Base-by-base conservation (phyloP, 108 stramenopile species). In the Cyclotella choctawhatcheeana region DNA sequence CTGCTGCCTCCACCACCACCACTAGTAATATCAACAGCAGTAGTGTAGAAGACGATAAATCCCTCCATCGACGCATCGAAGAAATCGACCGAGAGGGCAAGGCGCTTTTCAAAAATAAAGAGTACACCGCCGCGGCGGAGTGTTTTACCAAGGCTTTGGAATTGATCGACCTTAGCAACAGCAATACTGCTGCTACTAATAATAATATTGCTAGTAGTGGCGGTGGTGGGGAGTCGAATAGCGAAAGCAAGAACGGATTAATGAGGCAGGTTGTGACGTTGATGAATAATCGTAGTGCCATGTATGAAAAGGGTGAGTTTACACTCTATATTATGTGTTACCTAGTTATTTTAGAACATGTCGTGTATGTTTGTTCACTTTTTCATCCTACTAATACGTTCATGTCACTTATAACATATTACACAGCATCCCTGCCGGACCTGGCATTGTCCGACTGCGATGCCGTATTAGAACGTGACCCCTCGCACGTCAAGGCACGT, bases 231-330 rank as follows among this genome's bases (percentile, higher is more conserved):
- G 58, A 64, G 16, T 74, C 87, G 13, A 79, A 86, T 10, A 14
- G 4, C 25, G 26, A n/a, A 8, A 48, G 47, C 14, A 25, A 7
- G 5, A 17, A n/a, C 8, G 18, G 47, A 12, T 53, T 91, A 27
- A 81, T 73, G 32, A 85, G 88, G 53, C 95, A 96, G 73, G 68
- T 87, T 51, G 69, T 92, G 52, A 96, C 92, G 20, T 74, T 96
- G 18, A 84, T 86, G 54, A 96, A 96, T 77, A 96, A 96, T 56
- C 89, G 95, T n/a, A 83, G 82, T 26, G 95, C 95, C 81, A 96
- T 96, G 93, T 96, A 96, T 71, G 95, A 96, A 77, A 96, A 96
- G 79, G 92, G 48, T 50, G n/a, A 50, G 48, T 50, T 50, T 50
- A 50, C 48, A 50, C 48, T 20, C 18, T 20, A 4, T 20, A 4